These are phyloP conservation scores for Claviceps paspali DNA, from an alignment of 2,329 filamentous ascomycete genomes.

Conservation along the genomic window DNA sequence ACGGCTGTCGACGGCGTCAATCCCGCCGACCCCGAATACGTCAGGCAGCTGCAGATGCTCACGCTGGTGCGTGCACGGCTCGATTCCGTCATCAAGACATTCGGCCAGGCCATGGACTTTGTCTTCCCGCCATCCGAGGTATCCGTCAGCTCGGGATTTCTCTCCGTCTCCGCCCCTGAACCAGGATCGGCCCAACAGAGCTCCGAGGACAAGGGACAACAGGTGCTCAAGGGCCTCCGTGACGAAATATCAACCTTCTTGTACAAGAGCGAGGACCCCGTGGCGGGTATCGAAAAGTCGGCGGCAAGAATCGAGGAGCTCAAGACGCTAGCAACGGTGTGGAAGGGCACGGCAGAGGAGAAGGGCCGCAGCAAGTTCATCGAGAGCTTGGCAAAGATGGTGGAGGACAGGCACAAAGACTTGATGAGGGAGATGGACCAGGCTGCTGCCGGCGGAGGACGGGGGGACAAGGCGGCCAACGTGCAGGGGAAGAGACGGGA, in stretches of 20 bases:
- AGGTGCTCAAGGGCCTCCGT: conserved; percentile 55
- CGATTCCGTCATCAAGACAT: conserved; percentile 77
- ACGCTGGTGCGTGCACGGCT: conserved; percentile 71
- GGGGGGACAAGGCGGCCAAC: conserved; percentile 18
- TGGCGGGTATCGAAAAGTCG: conserved; percentile 59
- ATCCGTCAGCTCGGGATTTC: conserved; percentile 69
- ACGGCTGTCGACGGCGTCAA: conserved; percentile 8
- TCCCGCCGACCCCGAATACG: conserved; percentile 44
- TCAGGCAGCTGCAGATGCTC: conserved; percentile 67
- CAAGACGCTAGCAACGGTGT: conserved; percentile 61
- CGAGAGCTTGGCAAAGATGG: conserved; percentile 63
- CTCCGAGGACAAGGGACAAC: conserved; percentile 75
- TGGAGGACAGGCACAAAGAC: conserved; percentile 56
- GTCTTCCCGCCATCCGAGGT: conserved; percentile 78
- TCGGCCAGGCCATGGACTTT: conserved; percentile 93
- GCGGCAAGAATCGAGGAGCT: conserved; percentile 60
- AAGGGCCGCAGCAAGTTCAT: conserved; percentile 71
- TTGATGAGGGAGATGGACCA: conserved; percentile 37
- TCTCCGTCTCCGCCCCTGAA: conserved; percentile 80
- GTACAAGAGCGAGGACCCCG: conserved; percentile 36
- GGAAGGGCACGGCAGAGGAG: conserved; percentile 93
- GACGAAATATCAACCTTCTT: conserved; percentile 59
- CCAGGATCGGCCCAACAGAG: conserved; percentile 46
- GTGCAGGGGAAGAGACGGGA: conserved; percentile 13
- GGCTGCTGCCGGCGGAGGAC: conserved; percentile 21